Percentiles rank a stretch among this genome's conserved stretches.
These are phyloP conservation scores for Biscogniauxia marginata DNA, from an alignment of 2,329 filamentous ascomycete genomes.

Conservation along the genomic window DNA sequence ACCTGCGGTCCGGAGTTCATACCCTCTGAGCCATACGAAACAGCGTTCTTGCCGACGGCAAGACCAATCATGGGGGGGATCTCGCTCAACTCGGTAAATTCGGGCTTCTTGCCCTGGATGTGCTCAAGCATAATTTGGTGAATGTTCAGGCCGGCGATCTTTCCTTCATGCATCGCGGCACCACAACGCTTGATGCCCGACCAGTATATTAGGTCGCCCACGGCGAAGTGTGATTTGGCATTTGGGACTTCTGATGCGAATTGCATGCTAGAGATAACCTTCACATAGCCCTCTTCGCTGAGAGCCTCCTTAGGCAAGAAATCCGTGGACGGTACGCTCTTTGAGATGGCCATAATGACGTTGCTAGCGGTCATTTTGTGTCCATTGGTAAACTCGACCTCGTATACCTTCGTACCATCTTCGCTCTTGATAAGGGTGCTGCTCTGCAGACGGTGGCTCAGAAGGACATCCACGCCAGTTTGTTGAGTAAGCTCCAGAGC, in stretches of 20 bases:
- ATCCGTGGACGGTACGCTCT: slow-evolving; percentile 57
- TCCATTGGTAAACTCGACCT: slow-evolving; percentile 60
- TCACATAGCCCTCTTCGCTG: slow-evolving; percentile 65
- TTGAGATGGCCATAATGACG: slow-evolving; percentile 69
- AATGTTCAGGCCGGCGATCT: slow-evolving; percentile 64
- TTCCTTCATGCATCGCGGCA: slow-evolving; percentile 71
- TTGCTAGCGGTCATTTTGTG: slow-evolving; percentile 58
- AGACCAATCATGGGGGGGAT: slow-evolving; percentile 68
- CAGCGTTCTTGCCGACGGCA: slow-evolving; percentile 67
- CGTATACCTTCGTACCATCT: slow-evolving; percentile 41
- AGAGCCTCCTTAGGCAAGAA: slow-evolving; percentile 60
- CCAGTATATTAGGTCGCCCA: slow-evolving; percentile 70
- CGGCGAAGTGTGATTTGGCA: slow-evolving; percentile 60
- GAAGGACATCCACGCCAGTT: slow-evolving; percentile 62
- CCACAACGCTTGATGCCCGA: slow-evolving; percentile 79
- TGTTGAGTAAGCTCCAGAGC: slow-evolving; percentile 59
- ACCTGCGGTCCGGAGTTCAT: slow-evolving; percentile 61
- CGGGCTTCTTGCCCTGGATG: slow-evolving; percentile 38
- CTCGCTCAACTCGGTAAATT: slow-evolving; percentile 49
- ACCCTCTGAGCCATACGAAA: slow-evolving; percentile 61
- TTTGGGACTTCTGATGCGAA: slow-evolving; percentile 53
- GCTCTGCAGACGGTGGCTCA: slow-evolving; percentile 57
- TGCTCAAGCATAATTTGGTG: slow-evolving; percentile 58
- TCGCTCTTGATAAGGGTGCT: slow-evolving; percentile 45
- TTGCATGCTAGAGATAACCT: slow-evolving; percentile 55